Evolutionary conservation across 257 asterid species (phyloP), one percentile per base, ranked within the genome.

Genomic region (Scutellaria baicalensis): DNA sequence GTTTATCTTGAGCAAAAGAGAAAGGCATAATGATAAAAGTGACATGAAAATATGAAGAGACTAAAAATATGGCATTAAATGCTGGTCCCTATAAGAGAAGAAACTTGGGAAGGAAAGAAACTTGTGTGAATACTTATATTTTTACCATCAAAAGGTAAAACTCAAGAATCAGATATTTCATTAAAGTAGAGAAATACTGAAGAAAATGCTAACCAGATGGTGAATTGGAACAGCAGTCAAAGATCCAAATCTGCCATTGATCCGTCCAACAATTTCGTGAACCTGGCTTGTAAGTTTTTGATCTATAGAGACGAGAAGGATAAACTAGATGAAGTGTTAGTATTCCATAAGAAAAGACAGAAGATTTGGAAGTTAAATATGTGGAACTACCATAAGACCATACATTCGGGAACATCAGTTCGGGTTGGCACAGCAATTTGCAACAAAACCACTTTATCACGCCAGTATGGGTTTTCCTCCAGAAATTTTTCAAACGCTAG

Each of bases 361-460:
- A 65, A 39, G 33, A 27, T 23, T 35, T 31, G 9, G 60, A 63
- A n/a, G 45, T 67, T 20, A 60, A 64, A 69, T 33, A 63, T 48
- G 42, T 39, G 16, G 47, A 77, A 66, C 64, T 69, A 50, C 42
- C 62, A 54, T 31, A 70, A 77, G 79, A 68, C 63, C 89, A 61
- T 86, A 92, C 98, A 92, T 85, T 92, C 98, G 71, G 96, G 92
- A 70, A 92, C 98, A 78, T 92, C 98, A 49, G 96, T 89, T 82
- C 98, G 86, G 81, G 98, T 89, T 62, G 98, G 98, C 79, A 92
- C 96, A 59, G 98, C 98, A 79, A 92, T 92, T 80, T 92, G 98
- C 71, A 92, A 89, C 84, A 92, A 88, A 81, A 89, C 98, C 80
- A 92, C 98, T 81, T 86, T 89, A 61, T 92, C 94, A 45, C 81